These are phyloP conservation scores for Aspergillus brasiliensis DNA, from an alignment of 2,329 filamentous ascomycete genomes.

Conservation along the genomic window DNA sequence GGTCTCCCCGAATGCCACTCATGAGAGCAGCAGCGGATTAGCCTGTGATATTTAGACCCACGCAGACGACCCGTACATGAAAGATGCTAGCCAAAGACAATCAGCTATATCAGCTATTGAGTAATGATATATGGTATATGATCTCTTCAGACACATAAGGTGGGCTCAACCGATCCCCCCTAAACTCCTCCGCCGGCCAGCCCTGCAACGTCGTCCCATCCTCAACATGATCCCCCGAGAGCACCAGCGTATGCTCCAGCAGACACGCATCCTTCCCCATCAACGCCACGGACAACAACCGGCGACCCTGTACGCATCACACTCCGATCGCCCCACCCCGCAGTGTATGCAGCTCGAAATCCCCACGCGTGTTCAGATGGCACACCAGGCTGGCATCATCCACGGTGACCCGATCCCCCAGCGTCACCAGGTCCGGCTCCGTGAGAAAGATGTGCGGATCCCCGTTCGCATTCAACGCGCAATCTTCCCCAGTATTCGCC, in stretches of 20 bases:
- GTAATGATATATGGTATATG: too few species aligned
- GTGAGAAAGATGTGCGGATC: constrained; percentile 57
- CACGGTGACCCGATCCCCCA: constrained; percentile 49
- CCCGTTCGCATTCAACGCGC: constrained; percentile 58
- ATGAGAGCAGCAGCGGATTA: too few species aligned
- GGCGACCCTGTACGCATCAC: constrained; percentile 55
- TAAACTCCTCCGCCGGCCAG: constrained; percentile 51
- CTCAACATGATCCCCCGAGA: constrained; percentile 59
- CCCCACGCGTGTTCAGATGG: constrained; percentile 60
- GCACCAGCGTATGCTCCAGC: constrained; percentile 60
- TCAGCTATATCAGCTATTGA: too few species aligned
- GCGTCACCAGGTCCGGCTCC: constrained; percentile 58
- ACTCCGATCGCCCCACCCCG: constrained; percentile 54
- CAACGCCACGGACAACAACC: constrained; percentile 55
- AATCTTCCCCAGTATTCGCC: constrained; percentile 57
- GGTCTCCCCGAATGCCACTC: too few species aligned
- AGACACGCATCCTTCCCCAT: constrained; percentile 58
- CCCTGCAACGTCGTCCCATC: constrained; percentile 56
- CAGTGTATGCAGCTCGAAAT: constrained; percentile 58
- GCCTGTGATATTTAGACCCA: too few species aligned
- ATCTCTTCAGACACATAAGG: too few species aligned
- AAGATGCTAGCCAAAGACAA: too few species aligned
- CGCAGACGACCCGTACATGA: too few species aligned
- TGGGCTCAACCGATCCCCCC: neutral
- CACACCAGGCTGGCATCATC: constrained; percentile 60